A percentile compares a stretch with the other conserved stretches of the same genome.
Conservation (phyloP, 202 grass and related monocot genomes). For the Carex arenaria region DNA sequence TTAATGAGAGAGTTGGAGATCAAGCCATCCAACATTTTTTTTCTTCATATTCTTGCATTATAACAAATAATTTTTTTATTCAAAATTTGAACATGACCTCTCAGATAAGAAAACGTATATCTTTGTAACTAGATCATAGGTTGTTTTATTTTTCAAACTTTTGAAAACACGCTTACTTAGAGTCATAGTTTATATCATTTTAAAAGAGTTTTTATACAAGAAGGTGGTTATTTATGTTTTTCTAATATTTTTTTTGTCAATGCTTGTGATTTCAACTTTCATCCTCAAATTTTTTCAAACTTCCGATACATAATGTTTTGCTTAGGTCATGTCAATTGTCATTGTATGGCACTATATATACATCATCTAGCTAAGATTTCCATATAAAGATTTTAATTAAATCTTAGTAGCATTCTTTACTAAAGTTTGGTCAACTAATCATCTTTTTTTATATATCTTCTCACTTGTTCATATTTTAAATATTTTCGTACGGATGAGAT, state of each 20-base stretch:
- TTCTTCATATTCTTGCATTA: no score
- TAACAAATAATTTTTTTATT: no score
- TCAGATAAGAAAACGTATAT: no score
- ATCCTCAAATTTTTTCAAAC: background rate
- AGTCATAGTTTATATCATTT: background rate
- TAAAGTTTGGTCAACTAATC: background rate
- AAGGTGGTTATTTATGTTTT: background rate
- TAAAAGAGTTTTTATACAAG: background rate
- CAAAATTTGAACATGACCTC: no score
- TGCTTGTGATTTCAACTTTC: background rate
- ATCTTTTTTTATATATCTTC: background rate
- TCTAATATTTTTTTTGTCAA: background rate
- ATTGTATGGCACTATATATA: background rate
- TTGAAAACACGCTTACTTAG: background rate
- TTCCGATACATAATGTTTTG: background rate
- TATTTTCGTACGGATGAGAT: background rate
- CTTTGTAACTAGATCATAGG: no score
- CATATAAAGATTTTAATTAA: background rate
- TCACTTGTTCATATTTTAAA: background rate
- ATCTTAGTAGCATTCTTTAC: background rate
- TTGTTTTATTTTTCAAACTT: background rate
- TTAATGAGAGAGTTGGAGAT: no score
- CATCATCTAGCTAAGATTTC: background rate
- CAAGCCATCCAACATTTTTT: no score
- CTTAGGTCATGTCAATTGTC: background rate